phyloP scores from a whole-genome alignment of 805 yeast species.

The Wickerhamiella australiensis region DNA sequence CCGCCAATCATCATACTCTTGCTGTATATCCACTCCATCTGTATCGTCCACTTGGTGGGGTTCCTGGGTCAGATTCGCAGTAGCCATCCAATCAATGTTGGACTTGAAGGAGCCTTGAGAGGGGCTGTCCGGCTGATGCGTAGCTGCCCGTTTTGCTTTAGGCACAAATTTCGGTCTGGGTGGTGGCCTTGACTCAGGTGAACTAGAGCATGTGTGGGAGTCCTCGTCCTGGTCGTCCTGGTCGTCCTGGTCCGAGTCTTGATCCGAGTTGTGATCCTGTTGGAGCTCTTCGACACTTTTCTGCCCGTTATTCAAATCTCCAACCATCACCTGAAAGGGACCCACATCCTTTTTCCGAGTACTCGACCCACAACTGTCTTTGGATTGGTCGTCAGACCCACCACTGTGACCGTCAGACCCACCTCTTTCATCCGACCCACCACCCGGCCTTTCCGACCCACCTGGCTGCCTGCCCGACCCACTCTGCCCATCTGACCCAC shows the following conservation, averaged over 20 bases:
- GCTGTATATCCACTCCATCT: conserved; percentile 44
- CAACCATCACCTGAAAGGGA: too few relatives aligned
- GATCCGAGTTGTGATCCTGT: too few relatives aligned
- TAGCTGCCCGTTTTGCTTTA: not conserved
- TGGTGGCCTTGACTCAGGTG: too few relatives aligned
- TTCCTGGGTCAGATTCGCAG: conserved; percentile 27
- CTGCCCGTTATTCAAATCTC: too few relatives aligned
- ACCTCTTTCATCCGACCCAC: not conserved
- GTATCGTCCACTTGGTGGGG: conserved; percentile 46
- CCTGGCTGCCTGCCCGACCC: not conserved
- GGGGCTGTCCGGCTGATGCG: too few relatives aligned
- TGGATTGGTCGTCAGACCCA: too few relatives aligned
- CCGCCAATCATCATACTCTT: conserved; percentile 35
- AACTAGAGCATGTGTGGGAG: too few relatives aligned
- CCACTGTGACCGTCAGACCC: not conserved
- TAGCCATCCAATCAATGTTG: conserved; percentile 7
- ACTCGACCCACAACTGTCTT: too few relatives aligned
- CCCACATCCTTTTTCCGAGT: not conserved
- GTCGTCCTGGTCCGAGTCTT: too few relatives aligned
- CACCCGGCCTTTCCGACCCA: not conserved
- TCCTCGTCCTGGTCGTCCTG: too few relatives aligned
- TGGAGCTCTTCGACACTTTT: too few relatives aligned
- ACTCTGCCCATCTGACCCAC: not conserved
- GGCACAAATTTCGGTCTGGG: conserved; percentile 16
- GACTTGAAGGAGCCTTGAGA: too few relatives aligned